Conservation (phyloP, 805 yeast species). For the Pichia insulana region DNA sequence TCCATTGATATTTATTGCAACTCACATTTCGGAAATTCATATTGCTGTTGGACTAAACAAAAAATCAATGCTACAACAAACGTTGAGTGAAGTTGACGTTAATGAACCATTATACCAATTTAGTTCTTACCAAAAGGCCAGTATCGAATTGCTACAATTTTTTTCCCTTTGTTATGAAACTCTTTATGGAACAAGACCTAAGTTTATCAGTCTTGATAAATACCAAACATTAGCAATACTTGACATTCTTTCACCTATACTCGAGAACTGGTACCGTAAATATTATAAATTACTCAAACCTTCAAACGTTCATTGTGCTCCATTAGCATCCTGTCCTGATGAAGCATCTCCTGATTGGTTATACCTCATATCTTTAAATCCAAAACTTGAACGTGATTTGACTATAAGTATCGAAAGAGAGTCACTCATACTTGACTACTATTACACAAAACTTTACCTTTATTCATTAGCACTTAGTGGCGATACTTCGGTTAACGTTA, state of each 20-base stretch:
- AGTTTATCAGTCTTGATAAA: conserved; percentile 41
- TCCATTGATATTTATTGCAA: conserved; percentile 67
- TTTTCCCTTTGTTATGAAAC: conserved; percentile 79
- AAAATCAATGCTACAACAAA: conserved; percentile 66
- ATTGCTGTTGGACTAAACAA: conserved; percentile 77
- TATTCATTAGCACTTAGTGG: conserved; percentile 72
- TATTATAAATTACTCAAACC: conserved; percentile 49
- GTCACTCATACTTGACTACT: conserved; percentile 69
- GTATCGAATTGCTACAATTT: conserved; percentile 69
- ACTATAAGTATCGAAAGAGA: conserved; percentile 50
- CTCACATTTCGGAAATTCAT: conserved; percentile 76
- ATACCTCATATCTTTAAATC: conserved; percentile 22
- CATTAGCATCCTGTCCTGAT: conserved; percentile 7
- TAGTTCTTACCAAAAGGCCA: conserved; percentile 60
- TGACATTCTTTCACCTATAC: conserved; percentile 63
- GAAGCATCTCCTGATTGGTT: conserved; percentile 12
- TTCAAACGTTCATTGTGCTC: conserved; percentile 31
- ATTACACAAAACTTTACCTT: conserved; percentile 75
- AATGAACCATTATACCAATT: conserved; percentile 37
- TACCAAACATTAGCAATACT: conserved; percentile 64
- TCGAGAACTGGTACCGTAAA: conserved; percentile 69
- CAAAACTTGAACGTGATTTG: conserved; percentile 32
- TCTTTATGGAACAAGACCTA: conserved; percentile 59
- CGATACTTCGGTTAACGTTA: conserved; percentile 29
- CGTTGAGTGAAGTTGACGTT: conserved; percentile 57